Conservation (phyloP, 1,139 yeast genomes). For the Scheffersomyces parashehatae region DNA sequence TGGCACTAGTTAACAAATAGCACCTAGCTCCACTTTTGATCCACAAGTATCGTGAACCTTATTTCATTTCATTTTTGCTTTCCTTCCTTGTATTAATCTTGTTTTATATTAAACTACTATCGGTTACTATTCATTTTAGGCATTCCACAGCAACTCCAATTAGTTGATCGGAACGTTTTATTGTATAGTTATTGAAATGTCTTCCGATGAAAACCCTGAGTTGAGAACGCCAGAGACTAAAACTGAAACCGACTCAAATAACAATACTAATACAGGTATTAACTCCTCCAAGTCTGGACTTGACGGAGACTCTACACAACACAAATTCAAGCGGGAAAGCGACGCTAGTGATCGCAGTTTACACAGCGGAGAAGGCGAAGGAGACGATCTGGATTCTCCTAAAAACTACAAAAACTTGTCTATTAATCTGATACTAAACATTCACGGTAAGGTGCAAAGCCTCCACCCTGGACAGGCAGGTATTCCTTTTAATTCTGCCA, state of each 20-base stretch:
- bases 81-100: background rate
- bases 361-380: background rate
- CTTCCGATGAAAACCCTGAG: too few species aligned
- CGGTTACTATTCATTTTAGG: too few species aligned
- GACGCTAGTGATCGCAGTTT: background rate
- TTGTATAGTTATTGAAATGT: too few species aligned
- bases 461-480: background rate
- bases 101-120: background rate
- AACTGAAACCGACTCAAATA: too few species aligned
- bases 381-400: slow-evolving; percentile 6
- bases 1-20: too few species aligned
- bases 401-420: slow-evolving; percentile 12
- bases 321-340: background rate
- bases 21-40: too few species aligned
- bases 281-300: background rate
- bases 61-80: background rate
- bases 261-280: too few species aligned
- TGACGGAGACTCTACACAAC: background rate
- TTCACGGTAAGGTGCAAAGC: slow-evolving; percentile 2
- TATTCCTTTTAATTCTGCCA: background rate
- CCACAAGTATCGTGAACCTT: background rate
- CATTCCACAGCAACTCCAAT: too few species aligned
- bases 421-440: slow-evolving; percentile 13
- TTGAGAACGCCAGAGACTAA: too few species aligned
- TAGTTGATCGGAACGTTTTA: too few species aligned